phyloP scores from a whole-genome alignment of 495 filamentous ascomycete species.

The Patellaria atrata region DNA sequence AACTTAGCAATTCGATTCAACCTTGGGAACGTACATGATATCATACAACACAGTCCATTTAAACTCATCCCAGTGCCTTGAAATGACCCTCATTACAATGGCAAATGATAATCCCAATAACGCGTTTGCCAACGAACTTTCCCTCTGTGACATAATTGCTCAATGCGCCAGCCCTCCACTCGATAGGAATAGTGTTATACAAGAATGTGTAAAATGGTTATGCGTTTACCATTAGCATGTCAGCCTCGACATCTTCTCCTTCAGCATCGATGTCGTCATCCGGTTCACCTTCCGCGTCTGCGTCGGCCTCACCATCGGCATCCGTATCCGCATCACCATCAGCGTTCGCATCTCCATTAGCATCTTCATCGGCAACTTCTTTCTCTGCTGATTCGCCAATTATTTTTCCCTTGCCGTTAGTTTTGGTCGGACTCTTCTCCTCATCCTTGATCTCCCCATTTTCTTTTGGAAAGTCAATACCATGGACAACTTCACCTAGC shows the following conservation, averaged over 20 bases:
- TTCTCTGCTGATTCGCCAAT: constrained; percentile 2
- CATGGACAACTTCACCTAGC: constrained; percentile 23
- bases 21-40: no score
- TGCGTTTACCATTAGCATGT: no score
- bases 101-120: no score
- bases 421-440: constrained; percentile 6
- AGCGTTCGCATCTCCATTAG: constrained; percentile 10
- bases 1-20: no score
- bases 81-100: no score
- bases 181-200: no score
- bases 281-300: constrained; percentile 4
- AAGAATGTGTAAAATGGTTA: no score
- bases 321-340: constrained; percentile 15
- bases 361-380: constrained; percentile 7
- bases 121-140: no score
- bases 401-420: constrained; percentile 11
- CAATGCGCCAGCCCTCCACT: no score
- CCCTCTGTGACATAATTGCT: no score
- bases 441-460: constrained; percentile 12
- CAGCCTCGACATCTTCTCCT: constrained; percentile 18
- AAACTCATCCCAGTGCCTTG: no score
- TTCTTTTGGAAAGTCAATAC: constrained; percentile 6
- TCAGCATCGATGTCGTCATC: constrained; percentile 17
- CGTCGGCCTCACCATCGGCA: constrained; percentile 5
- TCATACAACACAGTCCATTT: no score